Conservation (phyloP, 2,329 filamentous ascomycete species). For the Pseudocercospora cruenta region DNA sequence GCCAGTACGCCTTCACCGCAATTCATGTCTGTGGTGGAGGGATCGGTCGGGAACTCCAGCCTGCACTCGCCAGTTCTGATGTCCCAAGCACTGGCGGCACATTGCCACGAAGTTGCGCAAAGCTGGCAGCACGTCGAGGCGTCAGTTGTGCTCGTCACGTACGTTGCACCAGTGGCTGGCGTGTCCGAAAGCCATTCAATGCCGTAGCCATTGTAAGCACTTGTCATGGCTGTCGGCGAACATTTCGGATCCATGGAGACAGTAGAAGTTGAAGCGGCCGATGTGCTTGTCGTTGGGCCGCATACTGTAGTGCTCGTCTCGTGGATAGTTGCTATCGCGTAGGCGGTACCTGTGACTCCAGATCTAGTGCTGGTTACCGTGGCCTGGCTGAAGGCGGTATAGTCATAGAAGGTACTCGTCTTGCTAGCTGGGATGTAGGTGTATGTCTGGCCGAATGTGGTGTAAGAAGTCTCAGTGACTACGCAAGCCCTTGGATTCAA, state of each 20-base stretch:
- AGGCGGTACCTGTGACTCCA: conserved; percentile 32
- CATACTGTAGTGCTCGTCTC: conserved; percentile 29
- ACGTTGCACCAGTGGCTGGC: conserved; percentile 32
- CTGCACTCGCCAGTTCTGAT: conserved; percentile 33
- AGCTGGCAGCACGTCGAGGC: conserved; percentile 38
- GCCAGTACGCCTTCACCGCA: conserved; percentile 35
- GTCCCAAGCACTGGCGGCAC: conserved; percentile 37
- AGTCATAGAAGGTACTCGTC: conserved; percentile 36
- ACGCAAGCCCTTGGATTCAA: conserved; percentile 34
- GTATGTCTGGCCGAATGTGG: conserved; percentile 36
- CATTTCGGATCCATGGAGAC: conserved; percentile 37
- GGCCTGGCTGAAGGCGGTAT: conserved; percentile 35
- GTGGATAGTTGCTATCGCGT: conserved; percentile 35
- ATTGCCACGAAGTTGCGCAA: conserved; percentile 35
- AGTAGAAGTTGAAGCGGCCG: conserved; percentile 28
- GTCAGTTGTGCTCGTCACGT: conserved; percentile 34
- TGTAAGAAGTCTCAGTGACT: conserved; percentile 34
- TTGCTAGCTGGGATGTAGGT: conserved; percentile 30
- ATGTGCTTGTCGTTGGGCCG: conserved; percentile 29
- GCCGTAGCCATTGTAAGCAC: conserved; percentile 33
- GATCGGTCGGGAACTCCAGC: conserved; percentile 35
- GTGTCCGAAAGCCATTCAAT: conserved; percentile 33
- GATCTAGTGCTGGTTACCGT: conserved; percentile 37
- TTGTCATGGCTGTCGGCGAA: conserved; percentile 36
- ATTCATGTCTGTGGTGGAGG: conserved; percentile 31